Evolutionary conservation across 2,329 filamentous ascomycete genomes (phyloP), one percentile per base, ranked within the genome.

Genomic region (Amesomyces nigricolor): DNA sequence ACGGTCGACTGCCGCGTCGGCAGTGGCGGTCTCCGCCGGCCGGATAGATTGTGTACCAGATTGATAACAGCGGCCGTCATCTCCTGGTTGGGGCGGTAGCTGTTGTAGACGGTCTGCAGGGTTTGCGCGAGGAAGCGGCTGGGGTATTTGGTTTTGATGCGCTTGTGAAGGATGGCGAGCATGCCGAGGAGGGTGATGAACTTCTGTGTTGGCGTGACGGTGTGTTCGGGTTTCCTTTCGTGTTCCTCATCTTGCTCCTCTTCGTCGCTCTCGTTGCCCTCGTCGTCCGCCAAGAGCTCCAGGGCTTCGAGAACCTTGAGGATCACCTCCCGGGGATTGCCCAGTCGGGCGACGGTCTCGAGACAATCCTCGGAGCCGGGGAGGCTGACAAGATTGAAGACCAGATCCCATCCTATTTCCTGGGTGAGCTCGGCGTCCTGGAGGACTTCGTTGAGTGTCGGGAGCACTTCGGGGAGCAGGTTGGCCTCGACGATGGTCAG

Each of bases 341-440:
- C 89, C 39, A 90, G 76, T 22, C 85, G 80, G 32, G 88, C 88
- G 51, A 92, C 84, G 30, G 85, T 87, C 66, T 86, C 81, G 14
- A 92, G 75, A 66, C 88, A 91, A 46, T 77, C 71, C 62, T 87
- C 83, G n/a, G 85, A 86, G 11, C 79, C 82, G 1, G 87, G 77
- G 5, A 90, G 72, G 37, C 82, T 77, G 22, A 91, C 76, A 4
- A 94, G 78, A 65, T 89, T 81, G 66, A 88, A 85, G 19, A 94
- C 85, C 50, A 92, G 73, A 68, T 94, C 89, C 89, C 89, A 94
- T 48, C 89, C 89, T 64, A 92, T 91, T 54, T 89, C 86, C 58
- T 80, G 81, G 2, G 87, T 89, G 54, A 91, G 66, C 77, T 84
- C 55, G 81, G 91, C 66, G 79, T 90, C 65, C 56, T 71, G 64